Evolutionary conservation across 108 stramenopile genomes (phyloP), one percentile per base, ranked within the genome.

Genomic region (Epipyxis sp.): DNA sequence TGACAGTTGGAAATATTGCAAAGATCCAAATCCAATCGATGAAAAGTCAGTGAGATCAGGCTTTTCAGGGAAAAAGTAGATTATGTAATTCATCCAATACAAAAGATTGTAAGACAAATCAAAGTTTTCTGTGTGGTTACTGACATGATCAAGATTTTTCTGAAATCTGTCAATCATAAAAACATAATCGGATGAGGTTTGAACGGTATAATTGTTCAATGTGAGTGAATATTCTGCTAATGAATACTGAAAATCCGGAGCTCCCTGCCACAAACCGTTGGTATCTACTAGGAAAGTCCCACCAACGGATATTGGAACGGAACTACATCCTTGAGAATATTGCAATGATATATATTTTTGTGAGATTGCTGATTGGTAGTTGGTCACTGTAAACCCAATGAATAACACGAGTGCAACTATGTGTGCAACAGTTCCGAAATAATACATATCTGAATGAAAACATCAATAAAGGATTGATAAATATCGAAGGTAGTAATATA

Each of bases 1-100:
- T 10, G 61, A 32, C 61, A 65, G 20, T 65, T 65, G 61, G 30
- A 65, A 37, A 32, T 65, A 65, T 25, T 65, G 61, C 61, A 65
- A 37, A 6, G 20, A 32, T 13, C 61, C 61, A 29, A 65, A 37
- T 3, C 61, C 61, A 29, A 35, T 29, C 25, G 61, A 65, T 32
- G 61, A 35, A 32, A 65, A 65, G 35, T 65, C 34, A 3, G 3
- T 3, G 34, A 3, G 20, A 25, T 3, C 34, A 32, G 61, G 61
- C 20, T 65, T 6, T 3, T 29, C 61, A 16, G 25, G 10, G 34
- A 32, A 65, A 32, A 32, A 65, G 61, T 65, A 65, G 61, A 16
- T 16, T 32, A 65, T 65, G 34, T 6, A 65, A 65, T 3, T 13
- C 30, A 37, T 65, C 61, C 61, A 65, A 6, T 32, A 25, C 34